Percentiles rank a stretch among this genome's conserved stretches.
phyloP scores from a whole-genome alignment of 495 filamentous ascomycete species.

The Sordaria brevicollis region DNA sequence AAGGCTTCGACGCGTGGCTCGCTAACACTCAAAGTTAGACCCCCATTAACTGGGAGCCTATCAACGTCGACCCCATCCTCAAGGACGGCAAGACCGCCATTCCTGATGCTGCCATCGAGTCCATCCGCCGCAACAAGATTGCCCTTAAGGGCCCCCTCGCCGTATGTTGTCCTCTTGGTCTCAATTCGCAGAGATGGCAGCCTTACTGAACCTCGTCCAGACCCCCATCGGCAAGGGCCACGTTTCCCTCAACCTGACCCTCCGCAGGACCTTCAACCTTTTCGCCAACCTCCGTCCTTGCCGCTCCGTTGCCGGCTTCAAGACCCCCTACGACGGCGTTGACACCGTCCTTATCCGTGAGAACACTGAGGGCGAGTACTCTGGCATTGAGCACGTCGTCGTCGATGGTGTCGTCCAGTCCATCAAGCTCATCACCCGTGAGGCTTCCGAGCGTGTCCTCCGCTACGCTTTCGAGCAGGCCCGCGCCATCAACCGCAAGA shows the following conservation, averaged over 20 bases:
- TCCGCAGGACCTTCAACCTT: slow-evolving; percentile 97
- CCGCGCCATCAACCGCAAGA: slow-evolving; percentile 77
- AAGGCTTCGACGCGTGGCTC: not conserved
- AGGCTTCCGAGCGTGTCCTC: slow-evolving; percentile 87
- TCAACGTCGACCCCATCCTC: slow-evolving; percentile 86
- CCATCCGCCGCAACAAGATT: slow-evolving; percentile 84
- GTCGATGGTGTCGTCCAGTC: slow-evolving; percentile 96
- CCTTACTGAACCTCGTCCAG: slow-evolving; percentile 29
- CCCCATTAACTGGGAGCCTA: slow-evolving; percentile 91
- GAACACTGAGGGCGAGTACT: slow-evolving; percentile 99
- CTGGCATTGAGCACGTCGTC: slow-evolving; percentile 96
- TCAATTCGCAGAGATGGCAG: not conserved
- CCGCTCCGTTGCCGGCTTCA: slow-evolving; percentile 91
- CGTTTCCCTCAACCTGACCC: slow-evolving; percentile 96
- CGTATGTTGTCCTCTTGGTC: slow-evolving; percentile 43
- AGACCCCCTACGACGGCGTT: slow-evolving; percentile 96
- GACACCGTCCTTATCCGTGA: slow-evolving; percentile 97
- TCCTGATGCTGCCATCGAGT: slow-evolving; percentile 76
- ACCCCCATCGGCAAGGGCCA: slow-evolving; percentile 98
- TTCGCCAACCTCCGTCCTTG: slow-evolving; percentile 98
- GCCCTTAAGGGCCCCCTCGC: slow-evolving; percentile 96
- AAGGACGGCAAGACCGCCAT: slow-evolving; percentile 92
- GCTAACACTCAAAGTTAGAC: slow-evolving; percentile 39
- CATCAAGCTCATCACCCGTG: slow-evolving; percentile 96
- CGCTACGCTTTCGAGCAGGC: slow-evolving; percentile 97